phyloP scores from a whole-genome alignment of 2,329 filamentous ascomycete genomes.

The Cercospora canescens region DNA sequence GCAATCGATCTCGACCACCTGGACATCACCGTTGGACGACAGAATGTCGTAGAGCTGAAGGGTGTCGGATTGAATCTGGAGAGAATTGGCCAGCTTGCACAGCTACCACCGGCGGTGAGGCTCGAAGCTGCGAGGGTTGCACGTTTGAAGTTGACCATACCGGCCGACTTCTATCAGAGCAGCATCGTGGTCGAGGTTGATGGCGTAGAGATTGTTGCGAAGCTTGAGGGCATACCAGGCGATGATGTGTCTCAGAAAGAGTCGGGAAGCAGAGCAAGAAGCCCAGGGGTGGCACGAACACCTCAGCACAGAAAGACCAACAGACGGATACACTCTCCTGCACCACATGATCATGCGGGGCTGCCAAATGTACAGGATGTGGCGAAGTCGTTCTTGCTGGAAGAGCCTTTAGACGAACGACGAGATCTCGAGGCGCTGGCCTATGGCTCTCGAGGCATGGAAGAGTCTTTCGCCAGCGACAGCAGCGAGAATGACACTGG shows the following conservation, averaged over 20 bases:
- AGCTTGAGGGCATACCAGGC: constrained; percentile 21
- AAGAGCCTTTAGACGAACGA: constrained; percentile 66
- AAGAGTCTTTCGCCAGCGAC: constrained; percentile 57
- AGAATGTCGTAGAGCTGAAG: constrained; percentile 79
- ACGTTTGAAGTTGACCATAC: constrained; percentile 76
- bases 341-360: constrained; percentile 33
- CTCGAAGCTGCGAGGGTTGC: constrained; percentile 74
- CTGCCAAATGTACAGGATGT: constrained; percentile 69
- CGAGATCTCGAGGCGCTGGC: constrained; percentile 69
- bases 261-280: constrained; percentile 25
- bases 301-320: constrained; percentile 38
- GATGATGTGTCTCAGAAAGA: constrained; percentile 38
- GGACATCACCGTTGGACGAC: constrained; percentile 78
- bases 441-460: constrained; percentile 56
- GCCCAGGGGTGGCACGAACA: constrained; percentile 23
- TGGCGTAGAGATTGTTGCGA: constrained; percentile 68
- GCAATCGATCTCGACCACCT: constrained; percentile 82
- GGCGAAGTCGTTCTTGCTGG: constrained; percentile 75
- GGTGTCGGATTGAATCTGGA: constrained; percentile 80
- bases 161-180: constrained; percentile 83
- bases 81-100: constrained; percentile 38
- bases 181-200: constrained; percentile 80
- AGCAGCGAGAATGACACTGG: constrained; percentile 63
- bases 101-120: constrained; percentile 70
- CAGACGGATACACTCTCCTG: constrained; percentile 36